Percentiles rank a stretch among this genome's conserved stretches.
phyloP scores from a whole-genome alignment of 768 basidiomycete species.

The Lanmaoa rubissima region DNA sequence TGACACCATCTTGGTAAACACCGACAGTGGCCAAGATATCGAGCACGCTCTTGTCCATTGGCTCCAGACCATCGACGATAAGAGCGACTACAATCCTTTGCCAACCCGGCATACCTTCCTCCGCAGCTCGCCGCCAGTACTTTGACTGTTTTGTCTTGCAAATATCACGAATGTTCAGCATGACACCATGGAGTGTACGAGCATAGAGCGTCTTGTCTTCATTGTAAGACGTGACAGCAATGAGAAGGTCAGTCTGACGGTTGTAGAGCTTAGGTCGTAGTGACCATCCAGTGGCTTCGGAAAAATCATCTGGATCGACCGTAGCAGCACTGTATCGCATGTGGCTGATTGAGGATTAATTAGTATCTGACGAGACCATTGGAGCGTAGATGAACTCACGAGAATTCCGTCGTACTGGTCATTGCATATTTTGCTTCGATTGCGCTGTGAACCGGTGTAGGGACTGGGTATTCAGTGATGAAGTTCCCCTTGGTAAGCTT shows the following conservation, averaged over 20 bases:
- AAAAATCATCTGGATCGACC: conserved; percentile 87
- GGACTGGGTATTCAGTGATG: conserved; percentile 86
- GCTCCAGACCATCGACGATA: conserved; percentile 88
- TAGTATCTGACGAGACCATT: not conserved
- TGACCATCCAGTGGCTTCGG: conserved; percentile 75
- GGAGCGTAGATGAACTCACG: conserved; percentile 49
- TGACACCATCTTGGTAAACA: conserved; percentile 92
- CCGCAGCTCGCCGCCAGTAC: conserved; percentile 81
- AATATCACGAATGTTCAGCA: conserved; percentile 97
- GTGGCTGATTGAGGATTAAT: conserved; percentile 43
- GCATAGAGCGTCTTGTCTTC: conserved; percentile 92
- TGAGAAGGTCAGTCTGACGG: conserved; percentile 88
- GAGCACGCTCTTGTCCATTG: conserved; percentile 94
- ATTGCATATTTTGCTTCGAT: conserved; percentile 77
- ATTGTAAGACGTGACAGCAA: conserved; percentile 92
- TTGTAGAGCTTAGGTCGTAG: conserved; percentile 82
- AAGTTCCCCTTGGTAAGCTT: conserved; percentile 93
- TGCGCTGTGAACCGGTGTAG: conserved; percentile 78
- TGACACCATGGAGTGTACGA: conserved; percentile 90
- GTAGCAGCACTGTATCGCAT: conserved; percentile 95
- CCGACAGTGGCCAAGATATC: conserved; percentile 88
- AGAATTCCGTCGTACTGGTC: conserved; percentile 83
- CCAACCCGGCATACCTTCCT: conserved; percentile 86
- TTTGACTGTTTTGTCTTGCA: conserved; percentile 95
- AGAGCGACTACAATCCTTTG: conserved; percentile 88